A percentile compares a stretch with the other conserved stretches of the same genome.
Conservation (phyloP, 768 basidiomycete genomes). For the Tricholoma terreum region DNA sequence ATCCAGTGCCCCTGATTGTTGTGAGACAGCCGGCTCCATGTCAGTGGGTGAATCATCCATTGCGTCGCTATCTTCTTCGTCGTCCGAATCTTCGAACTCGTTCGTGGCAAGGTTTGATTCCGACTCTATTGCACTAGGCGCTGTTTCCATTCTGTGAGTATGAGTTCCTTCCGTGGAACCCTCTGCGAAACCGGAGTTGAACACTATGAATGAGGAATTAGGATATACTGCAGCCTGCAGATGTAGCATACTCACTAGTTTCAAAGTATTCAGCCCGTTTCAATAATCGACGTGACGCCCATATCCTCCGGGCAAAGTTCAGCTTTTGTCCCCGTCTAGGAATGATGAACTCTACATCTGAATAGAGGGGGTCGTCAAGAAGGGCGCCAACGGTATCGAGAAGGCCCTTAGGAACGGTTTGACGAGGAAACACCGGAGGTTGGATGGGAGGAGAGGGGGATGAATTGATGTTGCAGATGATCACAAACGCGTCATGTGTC, state of each 20-base stretch:
- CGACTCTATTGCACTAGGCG: slow-evolving; percentile 18
- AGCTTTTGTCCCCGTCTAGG: slow-evolving; percentile 41
- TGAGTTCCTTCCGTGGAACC: slow-evolving; percentile 31
- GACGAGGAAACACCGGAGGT: slow-evolving; percentile 41
- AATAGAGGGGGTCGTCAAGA: slow-evolving; percentile 79
- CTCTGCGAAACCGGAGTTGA: slow-evolving; percentile 68
- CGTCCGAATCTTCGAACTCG: slow-evolving; percentile 52
- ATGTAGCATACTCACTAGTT: slow-evolving; percentile 46
- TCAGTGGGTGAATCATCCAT: slow-evolving; percentile 18
- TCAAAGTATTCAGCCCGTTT: slow-evolving; percentile 76
- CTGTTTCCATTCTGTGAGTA: slow-evolving; percentile 21
- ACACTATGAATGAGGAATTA: slow-evolving; percentile 49
- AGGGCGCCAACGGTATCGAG: slow-evolving; percentile 71
- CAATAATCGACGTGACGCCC: slow-evolving; percentile 66
- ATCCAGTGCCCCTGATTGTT: slow-evolving; percentile 6
- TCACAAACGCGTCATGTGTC: slow-evolving; percentile 65
- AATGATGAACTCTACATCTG: slow-evolving; percentile 80
- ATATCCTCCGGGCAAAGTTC: slow-evolving; percentile 47
- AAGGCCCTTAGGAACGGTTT: slow-evolving; percentile 62
- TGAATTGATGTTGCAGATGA: slow-evolving; percentile 76
- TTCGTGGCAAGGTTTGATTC: slow-evolving; percentile 35
- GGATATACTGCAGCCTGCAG: neutral
- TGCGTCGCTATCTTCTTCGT: slow-evolving; percentile 33
- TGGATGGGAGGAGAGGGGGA: slow-evolving; percentile 50
- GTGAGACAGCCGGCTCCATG: slow-evolving; percentile 18